Conservation (phyloP, 2,329 filamentous ascomycete genomes). For the Trichophaea hybrida region DNA sequence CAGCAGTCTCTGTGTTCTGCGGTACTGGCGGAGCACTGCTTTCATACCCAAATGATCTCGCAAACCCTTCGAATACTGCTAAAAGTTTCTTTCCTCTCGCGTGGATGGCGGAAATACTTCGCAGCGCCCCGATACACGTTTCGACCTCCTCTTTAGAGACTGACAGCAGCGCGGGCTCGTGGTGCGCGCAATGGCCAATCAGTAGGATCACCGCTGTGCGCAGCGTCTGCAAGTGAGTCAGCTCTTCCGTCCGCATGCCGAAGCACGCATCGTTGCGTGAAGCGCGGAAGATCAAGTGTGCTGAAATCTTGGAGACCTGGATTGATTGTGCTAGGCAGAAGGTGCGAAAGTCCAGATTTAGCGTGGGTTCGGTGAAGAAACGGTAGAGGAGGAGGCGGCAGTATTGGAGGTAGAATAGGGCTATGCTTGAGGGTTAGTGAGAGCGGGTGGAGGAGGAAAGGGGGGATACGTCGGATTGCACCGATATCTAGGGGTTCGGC, state of each 20-base stretch:
- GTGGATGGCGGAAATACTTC: conserved; percentile 18
- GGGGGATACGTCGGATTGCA: conserved; percentile 21
- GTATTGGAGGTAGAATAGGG: conserved; percentile 22
- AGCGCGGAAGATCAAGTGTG: conserved; percentile 23
- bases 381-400: conserved; percentile 26
- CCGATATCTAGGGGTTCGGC: conserved; percentile 23
- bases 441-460: neutral
- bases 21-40: neutral
- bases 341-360: conserved; percentile 22
- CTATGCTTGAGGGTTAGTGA: neutral
- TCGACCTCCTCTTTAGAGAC: conserved; percentile 23
- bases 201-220: conserved; percentile 26
- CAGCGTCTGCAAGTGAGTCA: conserved; percentile 25
- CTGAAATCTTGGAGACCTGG: conserved; percentile 25
- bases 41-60: conserved; percentile 21
- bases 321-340: conserved; percentile 27
- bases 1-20: neutral
- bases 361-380: conserved; percentile 24
- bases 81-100: conserved; percentile 20
- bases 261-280: conserved; percentile 24
- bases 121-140: conserved; percentile 22
- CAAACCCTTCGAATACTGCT: conserved; percentile 24
- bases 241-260: conserved; percentile 24
- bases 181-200: conserved; percentile 23
- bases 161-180: conserved; percentile 22